Conservation (phyloP, 208 protist species). For the Herpetomonas muscarum region DNA sequence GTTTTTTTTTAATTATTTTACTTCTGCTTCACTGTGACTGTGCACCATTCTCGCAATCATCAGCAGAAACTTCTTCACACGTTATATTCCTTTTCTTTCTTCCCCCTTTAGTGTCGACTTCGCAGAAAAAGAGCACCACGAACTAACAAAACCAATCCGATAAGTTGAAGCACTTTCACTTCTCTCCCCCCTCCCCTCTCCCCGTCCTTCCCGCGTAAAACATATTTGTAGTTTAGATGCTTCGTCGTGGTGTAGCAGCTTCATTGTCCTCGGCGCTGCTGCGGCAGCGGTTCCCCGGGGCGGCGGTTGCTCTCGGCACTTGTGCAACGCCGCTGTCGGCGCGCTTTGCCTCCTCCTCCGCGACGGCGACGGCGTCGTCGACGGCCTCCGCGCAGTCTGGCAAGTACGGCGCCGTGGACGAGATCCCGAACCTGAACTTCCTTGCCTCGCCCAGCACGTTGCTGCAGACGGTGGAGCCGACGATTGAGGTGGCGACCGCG, state of each 20-base stretch:
- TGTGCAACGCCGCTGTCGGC: background rate
- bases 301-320: background rate
- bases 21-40: constrained; percentile 1
- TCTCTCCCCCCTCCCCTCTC: background rate
- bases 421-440: constrained; percentile 78
- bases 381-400: background rate
- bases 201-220: background rate
- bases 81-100: constrained; percentile 7
- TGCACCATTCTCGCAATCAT: background rate
- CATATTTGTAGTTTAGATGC: constrained; percentile 13
- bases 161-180: background rate
- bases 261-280: background rate
- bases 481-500: constrained; percentile 65
- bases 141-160: too few species aligned
- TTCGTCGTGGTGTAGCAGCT: constrained; percentile 24
- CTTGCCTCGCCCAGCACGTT: constrained; percentile 57
- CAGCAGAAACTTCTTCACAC: background rate
- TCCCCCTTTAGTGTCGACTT: constrained; percentile 1
- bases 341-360: background rate
- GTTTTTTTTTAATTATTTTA: background rate
- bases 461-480: constrained; percentile 60
- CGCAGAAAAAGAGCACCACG: too few species aligned
- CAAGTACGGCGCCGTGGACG: constrained; percentile 17
- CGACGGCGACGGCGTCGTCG: background rate
- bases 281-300: background rate